Base-by-base conservation (phyloP, 108 stramenopile genomes). In the Cyclotella sp. region DNA sequence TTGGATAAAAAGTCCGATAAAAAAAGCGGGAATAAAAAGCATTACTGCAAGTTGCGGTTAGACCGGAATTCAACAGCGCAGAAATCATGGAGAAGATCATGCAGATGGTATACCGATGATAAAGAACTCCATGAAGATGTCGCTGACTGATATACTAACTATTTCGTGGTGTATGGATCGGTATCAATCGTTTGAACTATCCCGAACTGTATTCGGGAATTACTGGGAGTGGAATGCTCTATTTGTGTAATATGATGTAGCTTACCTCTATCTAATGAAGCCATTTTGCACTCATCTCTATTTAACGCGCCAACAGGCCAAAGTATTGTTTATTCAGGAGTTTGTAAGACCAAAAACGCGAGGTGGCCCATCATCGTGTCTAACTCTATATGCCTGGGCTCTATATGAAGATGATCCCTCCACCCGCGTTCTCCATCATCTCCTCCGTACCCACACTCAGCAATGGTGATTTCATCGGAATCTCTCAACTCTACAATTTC, bases 291-390 rank as follows among this genome's bases (percentile, higher is more conserved):
- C 34, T 34, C 34, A 34, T 34, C 34, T 34, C 34, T 34, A 34
- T 34, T 5, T 34, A 34, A 34, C 34, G 21, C 7, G 3, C 47
- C n/a, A 16, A 16, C 15, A 16, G 9, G 47, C n/a, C n/a, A 16
- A 49, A 49, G 15, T 49, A 16, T n/a, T n/a, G n/a, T 49, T n/a
- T 57, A 21, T 57, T 57, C 55, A 12, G 19, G 22, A 21, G 55
- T 24, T 30, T 70, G 53, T 30, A 81, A 68, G 30, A 81, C 73
- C 41, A 81, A 58, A 65, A 81, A 81, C 8, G 80, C 73, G 21
- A 81, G 49, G 53, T 81, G 80, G 29, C 80, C 80, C 53, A 81
- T 75, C 24, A 73, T 41, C 19, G 80, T 75, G 54, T 81, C 80
- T 15, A 81, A 65, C 55, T 81, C 80, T 26, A 81, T 53, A 24